Evolutionary conservation across 2,329 filamentous ascomycete genomes (phyloP), one percentile per base, ranked within the genome.

Genomic region (Nemania sp.): DNA sequence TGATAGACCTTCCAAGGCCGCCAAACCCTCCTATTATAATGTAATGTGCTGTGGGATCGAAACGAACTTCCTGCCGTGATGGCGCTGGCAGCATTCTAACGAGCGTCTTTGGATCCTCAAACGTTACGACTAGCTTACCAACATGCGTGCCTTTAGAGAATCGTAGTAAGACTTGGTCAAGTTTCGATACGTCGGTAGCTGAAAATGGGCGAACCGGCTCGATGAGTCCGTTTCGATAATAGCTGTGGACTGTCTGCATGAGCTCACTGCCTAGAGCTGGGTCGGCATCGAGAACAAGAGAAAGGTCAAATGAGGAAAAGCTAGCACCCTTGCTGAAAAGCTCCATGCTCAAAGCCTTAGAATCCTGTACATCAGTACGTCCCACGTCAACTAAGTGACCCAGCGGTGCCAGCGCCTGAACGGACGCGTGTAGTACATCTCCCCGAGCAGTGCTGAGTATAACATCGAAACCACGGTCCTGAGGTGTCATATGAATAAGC

Each of bases 61-160:
- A 73, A 2, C 10, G 22, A 11, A 61, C 62, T 2, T n/a, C 26
- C 3, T 52, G 54, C n/a, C 20, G 29, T n/a, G 38, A 41, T 10
- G 49, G 35, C 13, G 41, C 41, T 2, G 38, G 41, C 11, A 56
- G 5, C 61, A 67, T 66, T 32, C 24, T 57, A 6, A 75, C 56
- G 0, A 49, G 38, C 3, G 57, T 41, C 1, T 68, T 24, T 5
- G 69, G 53, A 52, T 72, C 41, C 38, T 67, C 56, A 59, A 63
- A 70, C 11, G 63, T 59, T 5, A 72, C 65, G 4, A 75, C 72
- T 1, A 74, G 43, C 63, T 79, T 79, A 20, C 75, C 75, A n/a
- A 74, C 63, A 41, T 70, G 68, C 11, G 61, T 68, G 2, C 67
- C 67, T 26, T 72, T 55, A n/a, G 72, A 71, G 41, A 73, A 70